Evolutionary conservation across 2,329 filamentous ascomycete species (phyloP).

Genomic region (Talaromyces sp.): DNA sequence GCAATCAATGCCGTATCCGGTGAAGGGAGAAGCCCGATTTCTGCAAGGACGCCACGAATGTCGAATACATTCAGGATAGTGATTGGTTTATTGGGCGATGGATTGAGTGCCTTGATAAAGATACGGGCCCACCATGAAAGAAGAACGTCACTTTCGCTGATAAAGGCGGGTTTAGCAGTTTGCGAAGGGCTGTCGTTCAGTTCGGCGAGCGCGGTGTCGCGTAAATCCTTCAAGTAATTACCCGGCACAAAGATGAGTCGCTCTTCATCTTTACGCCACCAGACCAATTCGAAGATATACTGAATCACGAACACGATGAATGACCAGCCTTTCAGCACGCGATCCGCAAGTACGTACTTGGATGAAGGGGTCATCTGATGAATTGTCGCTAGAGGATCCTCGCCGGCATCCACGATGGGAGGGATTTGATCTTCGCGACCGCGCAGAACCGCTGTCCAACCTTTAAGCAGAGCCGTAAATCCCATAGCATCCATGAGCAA

Average conservation of each 20-base stretch:
- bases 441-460: slow-evolving; percentile 50
- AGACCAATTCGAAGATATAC: slow-evolving; percentile 5
- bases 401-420: slow-evolving; percentile 10
- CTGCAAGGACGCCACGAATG: slow-evolving; percentile 34
- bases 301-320: slow-evolving; percentile 14
- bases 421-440: slow-evolving; percentile 42
- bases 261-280: slow-evolving; percentile 33
- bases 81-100: slow-evolving; percentile 33
- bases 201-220: slow-evolving; percentile 21
- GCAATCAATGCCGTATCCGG: slow-evolving; percentile 28
- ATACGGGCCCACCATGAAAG: slow-evolving; percentile 43
- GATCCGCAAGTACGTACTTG: slow-evolving; percentile 12
- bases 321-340: slow-evolving; percentile 6
- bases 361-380: slow-evolving; percentile 10
- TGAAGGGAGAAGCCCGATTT: slow-evolving; percentile 28
- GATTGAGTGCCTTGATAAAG: slow-evolving; percentile 26
- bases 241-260: slow-evolving; percentile 45
- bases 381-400: slow-evolving; percentile 11
- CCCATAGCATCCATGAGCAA: slow-evolving; percentile 51
- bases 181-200: slow-evolving; percentile 15
- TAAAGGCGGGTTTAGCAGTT: slow-evolving; percentile 31
- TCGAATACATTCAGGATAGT: slow-evolving; percentile 44
- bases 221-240: slow-evolving; percentile 32
- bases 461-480: slow-evolving; percentile 42
- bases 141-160: slow-evolving; percentile 52